Base-by-base conservation (phyloP, 805 yeast genomes). In the Metschnikowia borealis region DNA sequence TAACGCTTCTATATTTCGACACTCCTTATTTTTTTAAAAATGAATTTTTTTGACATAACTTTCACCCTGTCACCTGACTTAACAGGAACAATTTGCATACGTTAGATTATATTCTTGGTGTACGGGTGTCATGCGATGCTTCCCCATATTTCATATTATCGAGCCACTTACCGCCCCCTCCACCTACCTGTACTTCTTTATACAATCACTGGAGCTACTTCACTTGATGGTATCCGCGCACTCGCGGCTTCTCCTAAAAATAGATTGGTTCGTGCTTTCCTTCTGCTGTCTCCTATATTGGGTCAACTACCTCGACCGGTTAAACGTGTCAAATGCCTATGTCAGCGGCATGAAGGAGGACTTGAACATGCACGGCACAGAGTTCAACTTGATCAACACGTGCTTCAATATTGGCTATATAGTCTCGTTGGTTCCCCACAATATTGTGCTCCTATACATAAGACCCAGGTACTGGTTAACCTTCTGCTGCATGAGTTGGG, bases 281-380 rank as follows among this genome's bases (percentile, higher is more conserved):
- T 75, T 73, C 52, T 65, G 63, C 5, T 69, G 76, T 54, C 62
- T 74, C 34, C 58, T 70, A 2, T 75, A 74, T 54, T 74, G 76
- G 73, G 70, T 66, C 50, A 83, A 82, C 55, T 83, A 81, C 61
- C 71, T 84, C 32, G 87, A 83, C 62, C 71, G 83, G 57, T 69
- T 79, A 13, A 82, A 81, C 48, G 64, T 81, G 38, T 66, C 77
- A 32, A 77, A 79, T 57, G 87, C 88, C 2, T 83, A 83, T 60
- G 84, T 82, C n/a, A 74, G 82, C 10, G 88, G 88, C 8, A 80
- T 84, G 86, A 74, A 80, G 55, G 81, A 80, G 50, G 86, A 78
- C 47, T 56, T 80, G 49, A 55, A 66, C 3, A 68, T 81, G 71
- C 36, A 60, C 38, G 82, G 82, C 11, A 64, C 77, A 51, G 75